Evolutionary conservation across 2,329 filamentous ascomycete species (phyloP).

Genomic region (Epichloe elymi): DNA sequence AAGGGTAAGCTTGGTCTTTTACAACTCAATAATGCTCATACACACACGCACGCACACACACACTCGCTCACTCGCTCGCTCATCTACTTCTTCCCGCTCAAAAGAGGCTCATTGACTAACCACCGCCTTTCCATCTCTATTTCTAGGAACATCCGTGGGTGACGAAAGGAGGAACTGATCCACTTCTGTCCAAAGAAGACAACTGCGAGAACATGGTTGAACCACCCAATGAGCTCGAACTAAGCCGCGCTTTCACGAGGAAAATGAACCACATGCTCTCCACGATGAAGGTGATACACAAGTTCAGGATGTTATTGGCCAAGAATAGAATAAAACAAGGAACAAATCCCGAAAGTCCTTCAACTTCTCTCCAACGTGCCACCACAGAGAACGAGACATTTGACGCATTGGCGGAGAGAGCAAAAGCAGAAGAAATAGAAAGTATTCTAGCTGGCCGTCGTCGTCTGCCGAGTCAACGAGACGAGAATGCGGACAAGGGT

Average conservation of each 20-base stretch:
- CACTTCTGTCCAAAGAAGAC: conserved; percentile 66
- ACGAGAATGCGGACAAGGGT: conserved; percentile 27
- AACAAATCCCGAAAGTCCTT: neutral
- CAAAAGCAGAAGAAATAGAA: conserved; percentile 35
- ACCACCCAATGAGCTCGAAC: conserved; percentile 76
- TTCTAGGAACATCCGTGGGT: conserved; percentile 82
- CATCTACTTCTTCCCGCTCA: neutral
- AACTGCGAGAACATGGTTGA: conserved; percentile 75
- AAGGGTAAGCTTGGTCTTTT: conserved; percentile 44
- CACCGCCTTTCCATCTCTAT: neutral
- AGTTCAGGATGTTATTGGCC: conserved; percentile 66
- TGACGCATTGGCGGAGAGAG: conserved; percentile 18
- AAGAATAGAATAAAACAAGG: conserved; percentile 14
- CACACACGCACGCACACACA: neutral
- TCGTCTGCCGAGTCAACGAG: conserved; percentile 21
- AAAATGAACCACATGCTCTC: conserved; percentile 79
- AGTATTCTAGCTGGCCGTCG: conserved; percentile 34
- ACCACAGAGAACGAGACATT: conserved; percentile 4
- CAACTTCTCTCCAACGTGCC: neutral
- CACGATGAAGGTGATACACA: conserved; percentile 82
- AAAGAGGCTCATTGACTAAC: neutral
- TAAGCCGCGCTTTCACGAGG: conserved; percentile 79
- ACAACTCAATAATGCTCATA: neutral
- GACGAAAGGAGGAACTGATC: conserved; percentile 65
- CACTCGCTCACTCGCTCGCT: neutral